These are phyloP conservation scores for Asterophora lycoperdoides DNA, from an alignment of 768 basidiomycete genomes.

Conservation along the genomic window DNA sequence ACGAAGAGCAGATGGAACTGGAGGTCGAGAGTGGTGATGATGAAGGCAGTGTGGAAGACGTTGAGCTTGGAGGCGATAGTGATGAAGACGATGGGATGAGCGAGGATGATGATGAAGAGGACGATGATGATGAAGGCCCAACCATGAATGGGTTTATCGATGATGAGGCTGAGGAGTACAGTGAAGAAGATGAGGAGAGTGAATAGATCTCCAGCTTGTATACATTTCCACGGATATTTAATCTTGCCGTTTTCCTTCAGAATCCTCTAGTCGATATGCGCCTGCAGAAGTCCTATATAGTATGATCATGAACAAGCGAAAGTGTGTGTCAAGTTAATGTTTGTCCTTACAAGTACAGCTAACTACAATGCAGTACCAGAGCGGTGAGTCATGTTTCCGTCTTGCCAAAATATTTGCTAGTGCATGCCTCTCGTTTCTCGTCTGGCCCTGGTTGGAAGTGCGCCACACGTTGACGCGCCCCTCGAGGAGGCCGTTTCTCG, in stretches of 20 bases:
- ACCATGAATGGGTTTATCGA: slow-evolving; percentile 52
- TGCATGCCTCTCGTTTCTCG: background rate
- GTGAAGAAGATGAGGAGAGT: slow-evolving; percentile 47
- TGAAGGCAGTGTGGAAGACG: slow-evolving; percentile 73
- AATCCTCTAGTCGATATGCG: background rate
- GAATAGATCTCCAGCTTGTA: slow-evolving; percentile 29
- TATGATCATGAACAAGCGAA: too few relatives aligned
- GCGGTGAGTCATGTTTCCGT: background rate
- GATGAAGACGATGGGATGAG: slow-evolving; percentile 42
- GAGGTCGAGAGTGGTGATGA: slow-evolving; percentile 66
- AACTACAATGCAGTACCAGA: too few relatives aligned
- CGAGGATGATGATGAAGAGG: slow-evolving; percentile 37
- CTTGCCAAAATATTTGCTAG: background rate
- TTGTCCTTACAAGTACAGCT: too few relatives aligned
- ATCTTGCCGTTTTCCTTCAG: background rate
- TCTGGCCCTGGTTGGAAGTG: background rate
- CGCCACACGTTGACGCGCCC: background rate
- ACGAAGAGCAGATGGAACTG: slow-evolving; percentile 49
- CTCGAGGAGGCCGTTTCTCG: background rate
- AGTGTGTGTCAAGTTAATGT: too few relatives aligned
- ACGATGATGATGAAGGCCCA: slow-evolving; percentile 40
- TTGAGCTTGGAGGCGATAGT: slow-evolving; percentile 67
- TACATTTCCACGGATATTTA: slow-evolving; percentile 8
- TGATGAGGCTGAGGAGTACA: slow-evolving; percentile 53
- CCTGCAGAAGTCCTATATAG: background rate